phyloP scores from a whole-genome alignment of 2,329 filamentous ascomycete species.

The Alternaria arborescens region DNA sequence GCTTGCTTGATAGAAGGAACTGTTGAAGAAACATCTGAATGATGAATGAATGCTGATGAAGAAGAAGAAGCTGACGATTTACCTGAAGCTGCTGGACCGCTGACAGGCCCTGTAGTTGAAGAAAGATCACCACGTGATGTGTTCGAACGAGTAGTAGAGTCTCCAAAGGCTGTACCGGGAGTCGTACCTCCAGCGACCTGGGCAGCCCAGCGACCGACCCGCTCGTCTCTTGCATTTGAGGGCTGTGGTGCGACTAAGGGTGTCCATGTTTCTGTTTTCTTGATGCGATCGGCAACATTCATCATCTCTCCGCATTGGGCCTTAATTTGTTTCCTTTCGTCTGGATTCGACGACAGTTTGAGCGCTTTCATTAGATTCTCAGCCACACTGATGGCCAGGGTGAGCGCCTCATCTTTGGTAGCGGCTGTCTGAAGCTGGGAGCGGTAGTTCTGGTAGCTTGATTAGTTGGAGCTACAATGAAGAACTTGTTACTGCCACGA shows the following conservation, averaged over 20 bases:
- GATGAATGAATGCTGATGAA: neutral
- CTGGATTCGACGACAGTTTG: slow-evolving; percentile 65
- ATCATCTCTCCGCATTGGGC: slow-evolving; percentile 75
- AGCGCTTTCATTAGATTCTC: slow-evolving; percentile 85
- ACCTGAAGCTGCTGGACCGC: slow-evolving; percentile 23
- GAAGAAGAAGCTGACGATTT: slow-evolving; percentile 25
- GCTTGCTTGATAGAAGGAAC: neutral
- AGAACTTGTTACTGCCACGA: neutral
- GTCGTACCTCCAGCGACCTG: slow-evolving; percentile 25
- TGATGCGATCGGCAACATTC: slow-evolving; percentile 77
- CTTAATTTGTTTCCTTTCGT: slow-evolving; percentile 72
- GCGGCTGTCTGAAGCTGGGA: slow-evolving; percentile 59
- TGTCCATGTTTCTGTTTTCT: slow-evolving; percentile 53
- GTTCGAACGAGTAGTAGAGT: slow-evolving; percentile 14
- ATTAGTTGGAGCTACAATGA: slow-evolving; percentile 27
- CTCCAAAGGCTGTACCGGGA: neutral
- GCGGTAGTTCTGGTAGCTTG: slow-evolving; percentile 34
- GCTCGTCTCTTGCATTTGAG: slow-evolving; percentile 17
- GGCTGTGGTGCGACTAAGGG: slow-evolving; percentile 19
- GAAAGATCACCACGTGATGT: slow-evolving; percentile 16
- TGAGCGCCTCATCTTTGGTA: slow-evolving; percentile 71
- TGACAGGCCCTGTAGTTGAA: slow-evolving; percentile 13
- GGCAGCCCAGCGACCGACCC: slow-evolving; percentile 36
- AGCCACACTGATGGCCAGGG: slow-evolving; percentile 77
- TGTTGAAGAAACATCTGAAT: neutral